Evolutionary conservation across 2,329 filamentous ascomycete species (phyloP), one percentile per base, ranked within the genome.

Genomic region (Beauveria sp.): DNA sequence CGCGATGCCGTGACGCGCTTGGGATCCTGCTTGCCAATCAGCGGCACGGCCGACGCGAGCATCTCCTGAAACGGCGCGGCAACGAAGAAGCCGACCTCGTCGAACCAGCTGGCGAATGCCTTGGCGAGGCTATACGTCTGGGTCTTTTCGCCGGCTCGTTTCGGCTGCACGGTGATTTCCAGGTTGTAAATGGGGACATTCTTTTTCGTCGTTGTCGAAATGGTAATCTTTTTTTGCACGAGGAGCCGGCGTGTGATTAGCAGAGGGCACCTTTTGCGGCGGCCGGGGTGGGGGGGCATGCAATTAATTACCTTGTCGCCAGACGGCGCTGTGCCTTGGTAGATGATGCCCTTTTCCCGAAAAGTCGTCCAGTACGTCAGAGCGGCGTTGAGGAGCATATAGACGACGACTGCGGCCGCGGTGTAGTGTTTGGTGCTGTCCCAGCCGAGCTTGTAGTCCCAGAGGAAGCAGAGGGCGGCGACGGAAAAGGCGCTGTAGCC

Each of bases 401-500:
- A 99, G 18, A 88, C 72, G 12, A 82, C 80, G 5, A 98, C 93
- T 3, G 95, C 93, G 45, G 81, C 83, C 3, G 89, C 83, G 0
- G 93, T 96, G 78, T 87, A 93, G 65, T 82, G 77, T 75, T 95
- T 96, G 20, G 93, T 96, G 64, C 77, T 80, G 65, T 96, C 91
- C 82, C 95, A 98, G 68, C 93, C 93, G 53, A 92, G 80, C 72
- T 90, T 91, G 79, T 91, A 96, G 81, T 99, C 95, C 78, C 91
- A 93, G 65, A 85, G 86, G 80, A 98, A 98, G 69, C 91, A 92
- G 64, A 86, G 88, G 24, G 83, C 93, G 20, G 91, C 88, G 65
- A 97, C 86, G 63, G 82, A 74, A 69, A 98, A 92, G 64, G 92
- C 90, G 22, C 81, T 76, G 77, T 96, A 98, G 65, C 95, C 95